Evolutionary conservation across 352 stramenopile genomes (phyloP).

Genomic region (Globisporangium splendens): DNA sequence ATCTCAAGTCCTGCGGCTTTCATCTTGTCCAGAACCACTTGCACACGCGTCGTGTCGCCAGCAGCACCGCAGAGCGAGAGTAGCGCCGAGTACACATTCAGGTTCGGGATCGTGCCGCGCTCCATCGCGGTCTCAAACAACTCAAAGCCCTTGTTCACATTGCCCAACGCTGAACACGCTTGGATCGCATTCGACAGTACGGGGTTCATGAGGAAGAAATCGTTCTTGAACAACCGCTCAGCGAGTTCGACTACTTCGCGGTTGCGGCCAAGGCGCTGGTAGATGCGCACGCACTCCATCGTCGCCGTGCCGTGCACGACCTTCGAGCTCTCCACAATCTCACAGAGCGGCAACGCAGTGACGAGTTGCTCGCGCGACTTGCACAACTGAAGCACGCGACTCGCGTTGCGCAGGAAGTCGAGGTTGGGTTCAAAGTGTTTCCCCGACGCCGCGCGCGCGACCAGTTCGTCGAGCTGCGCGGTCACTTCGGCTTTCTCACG

Average conservation of each 20-base stretch:
- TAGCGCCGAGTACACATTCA: constrained; percentile 59
- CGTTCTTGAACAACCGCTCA: constrained; percentile 45
- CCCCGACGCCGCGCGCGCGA: constrained; percentile 26
- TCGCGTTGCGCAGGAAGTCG: constrained; percentile 47
- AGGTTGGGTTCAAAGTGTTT: constrained; percentile 31
- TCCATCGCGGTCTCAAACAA: constrained; percentile 53
- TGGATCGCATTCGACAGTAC: constrained; percentile 61
- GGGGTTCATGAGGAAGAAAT: constrained; percentile 66
- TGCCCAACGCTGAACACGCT: constrained; percentile 41
- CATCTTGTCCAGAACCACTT: constrained; percentile 53
- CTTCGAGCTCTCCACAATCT: constrained; percentile 33
- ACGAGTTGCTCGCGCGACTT: constrained; percentile 49
- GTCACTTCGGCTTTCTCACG: constrained; percentile 15
- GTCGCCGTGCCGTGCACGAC: constrained; percentile 36
- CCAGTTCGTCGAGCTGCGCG: constrained; percentile 36
- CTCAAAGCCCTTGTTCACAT: constrained; percentile 53
- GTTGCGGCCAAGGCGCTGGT: constrained; percentile 48
- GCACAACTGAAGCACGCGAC: constrained; percentile 42
- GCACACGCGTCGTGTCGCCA: constrained; percentile 46
- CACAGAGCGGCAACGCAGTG: constrained; percentile 55
- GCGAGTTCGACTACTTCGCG: constrained; percentile 45
- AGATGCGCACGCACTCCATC: constrained; percentile 64
- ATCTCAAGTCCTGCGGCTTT: constrained; percentile 44
- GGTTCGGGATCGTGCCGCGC: constrained; percentile 64
- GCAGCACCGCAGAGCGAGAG: constrained; percentile 43